phyloP scores from a whole-genome alignment of 2,329 filamentous ascomycete species.

The Beauveria bassiana region DNA sequence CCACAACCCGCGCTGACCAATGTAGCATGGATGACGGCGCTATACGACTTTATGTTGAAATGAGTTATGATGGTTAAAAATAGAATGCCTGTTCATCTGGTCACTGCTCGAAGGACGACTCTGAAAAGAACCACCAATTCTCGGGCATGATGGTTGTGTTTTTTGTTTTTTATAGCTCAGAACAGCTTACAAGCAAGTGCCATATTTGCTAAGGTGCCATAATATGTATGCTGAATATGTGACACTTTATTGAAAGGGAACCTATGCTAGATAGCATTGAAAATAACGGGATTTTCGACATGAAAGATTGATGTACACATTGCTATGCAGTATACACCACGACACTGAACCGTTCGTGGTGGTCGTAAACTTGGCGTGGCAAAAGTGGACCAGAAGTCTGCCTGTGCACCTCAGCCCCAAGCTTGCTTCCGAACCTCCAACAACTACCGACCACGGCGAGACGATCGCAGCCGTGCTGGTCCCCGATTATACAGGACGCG shows the following conservation, averaged over 20 bases:
- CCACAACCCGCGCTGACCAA: slow-evolving; percentile 3
- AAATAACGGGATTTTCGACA: too few relatives aligned
- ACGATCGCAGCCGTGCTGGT: background rate
- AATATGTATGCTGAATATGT: too few relatives aligned
- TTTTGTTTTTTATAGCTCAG: too few relatives aligned
- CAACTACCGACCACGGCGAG: background rate
- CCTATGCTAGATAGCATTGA: too few relatives aligned
- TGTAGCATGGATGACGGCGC: background rate
- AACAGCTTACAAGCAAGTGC: too few relatives aligned
- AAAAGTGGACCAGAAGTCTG: background rate
- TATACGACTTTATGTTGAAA: background rate
- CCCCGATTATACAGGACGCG: background rate
- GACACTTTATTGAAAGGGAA: too few relatives aligned
- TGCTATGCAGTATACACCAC: background rate
- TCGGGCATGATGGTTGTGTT: too few relatives aligned
- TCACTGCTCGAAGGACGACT: too few relatives aligned
- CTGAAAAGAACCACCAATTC: too few relatives aligned
- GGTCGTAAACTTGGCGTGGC: background rate
- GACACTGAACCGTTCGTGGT: background rate
- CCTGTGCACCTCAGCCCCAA: background rate
- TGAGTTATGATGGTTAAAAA: background rate
- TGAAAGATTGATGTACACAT: too few relatives aligned
- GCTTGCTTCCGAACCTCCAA: background rate
- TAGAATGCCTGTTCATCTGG: too few relatives aligned
- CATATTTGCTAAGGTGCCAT: too few relatives aligned